Conservation (phyloP, 768 basidiomycete species). For the Lactarius sanguifluus region DNA sequence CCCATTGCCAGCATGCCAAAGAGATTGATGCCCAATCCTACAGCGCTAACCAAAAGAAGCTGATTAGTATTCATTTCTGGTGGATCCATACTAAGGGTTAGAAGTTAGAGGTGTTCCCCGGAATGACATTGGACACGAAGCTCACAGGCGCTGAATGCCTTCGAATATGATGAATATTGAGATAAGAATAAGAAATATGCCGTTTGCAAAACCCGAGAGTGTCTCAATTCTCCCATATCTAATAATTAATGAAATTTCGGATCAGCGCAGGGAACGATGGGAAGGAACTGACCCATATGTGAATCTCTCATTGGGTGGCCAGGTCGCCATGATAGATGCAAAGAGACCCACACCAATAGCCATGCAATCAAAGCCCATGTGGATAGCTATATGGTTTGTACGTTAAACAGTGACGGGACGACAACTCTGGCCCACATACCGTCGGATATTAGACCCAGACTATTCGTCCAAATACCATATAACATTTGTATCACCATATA, state of each 20-base stretch:
- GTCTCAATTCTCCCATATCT: conserved; percentile 97
- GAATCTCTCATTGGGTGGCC: conserved; percentile 92
- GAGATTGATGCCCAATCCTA: conserved; percentile 91
- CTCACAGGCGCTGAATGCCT: conserved; percentile 89
- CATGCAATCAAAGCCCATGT: conserved; percentile 99
- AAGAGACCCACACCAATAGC: conserved; percentile 94
- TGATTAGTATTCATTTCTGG: conserved; percentile 98
- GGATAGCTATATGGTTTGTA: conserved; percentile 67
- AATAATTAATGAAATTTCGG: conserved; percentile 6
- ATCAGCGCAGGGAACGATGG: background rate
- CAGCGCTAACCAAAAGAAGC: conserved; percentile 80
- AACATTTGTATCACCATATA: conserved; percentile 98
- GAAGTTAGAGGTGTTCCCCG: background rate
- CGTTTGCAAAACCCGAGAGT: conserved; percentile 96
- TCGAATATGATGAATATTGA: conserved; percentile 99
- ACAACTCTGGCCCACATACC: conserved; percentile 47
- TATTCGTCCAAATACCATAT: conserved; percentile 98
- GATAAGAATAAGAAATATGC: conserved; percentile 89
- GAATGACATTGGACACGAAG: background rate
- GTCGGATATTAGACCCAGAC: conserved; percentile 93
- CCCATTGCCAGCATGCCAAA: conserved; percentile 99
- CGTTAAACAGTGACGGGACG: background rate
- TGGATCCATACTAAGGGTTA: conserved; percentile 67
- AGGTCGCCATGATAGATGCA: conserved; percentile 96
- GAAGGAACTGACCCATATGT: conserved; percentile 78